A percentile compares a stretch with the other conserved stretches of the same genome.
Evolutionary conservation across 1,284 basidiomycete genomes (phyloP).

Genomic region (Inonotus obliquus): DNA sequence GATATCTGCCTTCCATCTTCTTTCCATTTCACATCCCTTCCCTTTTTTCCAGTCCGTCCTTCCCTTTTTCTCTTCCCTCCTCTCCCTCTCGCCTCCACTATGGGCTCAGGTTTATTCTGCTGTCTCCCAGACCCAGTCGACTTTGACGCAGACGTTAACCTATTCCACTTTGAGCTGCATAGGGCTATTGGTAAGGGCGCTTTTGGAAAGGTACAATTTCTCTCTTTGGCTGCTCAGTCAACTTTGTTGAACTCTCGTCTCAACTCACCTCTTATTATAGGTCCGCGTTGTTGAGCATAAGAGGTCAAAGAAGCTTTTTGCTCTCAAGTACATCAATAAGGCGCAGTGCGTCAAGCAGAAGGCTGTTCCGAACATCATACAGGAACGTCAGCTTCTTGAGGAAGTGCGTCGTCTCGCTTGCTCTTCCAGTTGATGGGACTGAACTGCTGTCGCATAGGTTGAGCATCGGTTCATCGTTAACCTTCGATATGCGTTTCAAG

Average conservation of each 20-base stretch:
- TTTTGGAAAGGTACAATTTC: slow-evolving; percentile 83
- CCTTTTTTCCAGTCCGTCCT: background rate
- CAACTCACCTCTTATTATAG: slow-evolving; percentile 30
- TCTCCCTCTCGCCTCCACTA: background rate
- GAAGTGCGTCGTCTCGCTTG: slow-evolving; percentile 53
- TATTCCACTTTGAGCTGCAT: slow-evolving; percentile 95
- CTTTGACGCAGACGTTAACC: slow-evolving; percentile 89
- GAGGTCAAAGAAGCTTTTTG: slow-evolving; percentile 87
- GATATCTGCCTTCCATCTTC: background rate
- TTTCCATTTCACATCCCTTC: background rate
- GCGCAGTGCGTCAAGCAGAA: slow-evolving; percentile 87
- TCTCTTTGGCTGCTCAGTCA: slow-evolving; percentile 8
- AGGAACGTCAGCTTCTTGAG: slow-evolving; percentile 85
- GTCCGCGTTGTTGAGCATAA: slow-evolving; percentile 95
- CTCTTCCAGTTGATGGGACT: slow-evolving; percentile 22
- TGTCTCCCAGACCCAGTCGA: slow-evolving; percentile 78
- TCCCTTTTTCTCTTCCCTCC: background rate
- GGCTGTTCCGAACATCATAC: slow-evolving; percentile 91
- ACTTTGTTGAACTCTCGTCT: background rate
- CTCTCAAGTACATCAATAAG: slow-evolving; percentile 98
- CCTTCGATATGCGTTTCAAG: slow-evolving; percentile 94
- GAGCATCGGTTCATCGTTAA: slow-evolving; percentile 95
- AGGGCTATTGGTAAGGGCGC: slow-evolving; percentile 93
- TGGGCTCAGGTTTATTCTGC: slow-evolving; percentile 43
- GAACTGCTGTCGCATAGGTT: slow-evolving; percentile 48